A percentile compares a stretch with the other conserved stretches of the same genome.
Conservation (phyloP, 768 basidiomycete genomes). For the Suillus occidentalis region DNA sequence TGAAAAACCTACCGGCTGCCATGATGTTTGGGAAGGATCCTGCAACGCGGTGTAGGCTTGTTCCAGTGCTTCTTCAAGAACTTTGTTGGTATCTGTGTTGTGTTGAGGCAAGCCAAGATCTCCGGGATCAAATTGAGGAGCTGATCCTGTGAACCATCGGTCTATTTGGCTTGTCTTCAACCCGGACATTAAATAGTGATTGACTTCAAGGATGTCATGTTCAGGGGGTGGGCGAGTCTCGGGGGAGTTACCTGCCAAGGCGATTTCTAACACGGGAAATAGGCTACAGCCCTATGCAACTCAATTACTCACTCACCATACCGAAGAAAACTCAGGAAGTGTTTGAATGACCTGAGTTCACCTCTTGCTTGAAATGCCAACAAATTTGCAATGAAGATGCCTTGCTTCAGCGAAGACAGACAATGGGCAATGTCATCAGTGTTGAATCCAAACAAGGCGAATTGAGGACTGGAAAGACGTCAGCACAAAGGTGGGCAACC, state of each 20-base stretch:
- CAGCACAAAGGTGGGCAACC: slow-evolving; percentile 9
- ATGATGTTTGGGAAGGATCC: slow-evolving; percentile 46
- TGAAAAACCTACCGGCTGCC: slow-evolving; percentile 50
- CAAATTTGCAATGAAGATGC: slow-evolving; percentile 67
- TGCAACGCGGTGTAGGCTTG: slow-evolving; percentile 49
- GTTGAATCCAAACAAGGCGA: slow-evolving; percentile 53
- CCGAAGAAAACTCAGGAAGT: slow-evolving; percentile 77
- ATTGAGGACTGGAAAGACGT: slow-evolving; percentile 50
- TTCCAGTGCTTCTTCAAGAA: slow-evolving; percentile 41
- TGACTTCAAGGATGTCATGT: slow-evolving; percentile 79
- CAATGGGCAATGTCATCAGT: slow-evolving; percentile 51
- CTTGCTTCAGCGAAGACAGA: slow-evolving; percentile 51
- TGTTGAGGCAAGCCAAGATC: slow-evolving; percentile 29
- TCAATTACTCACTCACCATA: slow-evolving; percentile 51
- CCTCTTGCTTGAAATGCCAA: slow-evolving; percentile 63
- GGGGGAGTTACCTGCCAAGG: slow-evolving; percentile 49
- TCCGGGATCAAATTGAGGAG: slow-evolving; percentile 33
- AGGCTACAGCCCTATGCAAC: slow-evolving; percentile 10
- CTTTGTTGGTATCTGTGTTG: slow-evolving; percentile 20
- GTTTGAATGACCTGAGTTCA: slow-evolving; percentile 71
- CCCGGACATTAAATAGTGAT: slow-evolving; percentile 74
- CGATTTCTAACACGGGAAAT: slow-evolving; percentile 40
- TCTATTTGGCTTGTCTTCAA: slow-evolving; percentile 70
- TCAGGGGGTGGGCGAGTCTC: slow-evolving; percentile 49
- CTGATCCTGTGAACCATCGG: slow-evolving; percentile 73